Conservation (phyloP, 331 rosid genomes). For the Malus hybrid region DNA sequence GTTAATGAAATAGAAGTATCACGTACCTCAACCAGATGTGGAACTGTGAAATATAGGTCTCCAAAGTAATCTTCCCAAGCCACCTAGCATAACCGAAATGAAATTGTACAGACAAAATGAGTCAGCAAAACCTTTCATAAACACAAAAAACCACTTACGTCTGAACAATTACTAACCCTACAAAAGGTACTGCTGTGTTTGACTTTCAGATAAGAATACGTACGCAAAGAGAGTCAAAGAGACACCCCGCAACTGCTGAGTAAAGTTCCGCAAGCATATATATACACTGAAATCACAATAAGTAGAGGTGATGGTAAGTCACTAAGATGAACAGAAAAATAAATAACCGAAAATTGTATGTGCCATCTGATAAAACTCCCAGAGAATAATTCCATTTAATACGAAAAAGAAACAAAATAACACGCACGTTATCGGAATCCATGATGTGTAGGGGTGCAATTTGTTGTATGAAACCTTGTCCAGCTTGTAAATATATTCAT, state of each 20-base stretch:
- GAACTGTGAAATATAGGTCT: constrained; percentile 97
- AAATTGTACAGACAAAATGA: constrained; percentile 5
- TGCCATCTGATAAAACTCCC: neutral
- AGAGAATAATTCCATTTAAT: neutral
- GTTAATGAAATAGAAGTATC: neutral
- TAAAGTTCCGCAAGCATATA: constrained; percentile 85
- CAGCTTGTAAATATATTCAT: constrained; percentile 88
- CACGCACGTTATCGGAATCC: constrained; percentile 98
- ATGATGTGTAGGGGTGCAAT: constrained; percentile 93
- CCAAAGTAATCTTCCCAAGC: constrained; percentile 98
- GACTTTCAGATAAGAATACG: constrained; percentile 28
- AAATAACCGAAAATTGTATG: neutral
- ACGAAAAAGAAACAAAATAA: neutral
- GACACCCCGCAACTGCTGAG: constrained; percentile 74
- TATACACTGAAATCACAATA: constrained; percentile 63
- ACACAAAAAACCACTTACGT: constrained; percentile 3
- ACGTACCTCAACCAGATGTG: constrained; percentile 98
- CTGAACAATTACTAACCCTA: neutral
- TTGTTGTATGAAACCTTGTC: constrained; percentile 92
- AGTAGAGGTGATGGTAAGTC: constrained; percentile 7
- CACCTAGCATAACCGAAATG: constrained; percentile 44
- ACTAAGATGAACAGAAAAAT: neutral
- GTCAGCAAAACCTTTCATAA: constrained; percentile 1
- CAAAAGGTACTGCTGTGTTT: neutral
- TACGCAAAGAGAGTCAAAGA: constrained; percentile 93